Evolutionary conservation across 2,329 filamentous ascomycete species (phyloP).

Genomic region (Fusarium sublunatum): DNA sequence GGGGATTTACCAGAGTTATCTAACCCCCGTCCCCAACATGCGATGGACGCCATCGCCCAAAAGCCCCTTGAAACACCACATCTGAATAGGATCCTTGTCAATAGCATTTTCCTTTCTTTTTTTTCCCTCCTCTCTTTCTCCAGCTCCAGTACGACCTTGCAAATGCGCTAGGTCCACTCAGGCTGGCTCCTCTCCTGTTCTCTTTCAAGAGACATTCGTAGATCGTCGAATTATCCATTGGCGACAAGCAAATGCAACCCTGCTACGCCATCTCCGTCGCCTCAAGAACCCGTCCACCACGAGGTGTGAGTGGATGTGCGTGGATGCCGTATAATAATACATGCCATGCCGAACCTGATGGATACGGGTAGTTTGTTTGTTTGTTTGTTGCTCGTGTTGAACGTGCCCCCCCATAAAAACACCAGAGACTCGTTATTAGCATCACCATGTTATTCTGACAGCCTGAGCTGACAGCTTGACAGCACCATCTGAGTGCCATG

Average conservation of each 20-base stretch:
- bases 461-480: background rate
- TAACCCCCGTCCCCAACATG: slow-evolving; percentile 11
- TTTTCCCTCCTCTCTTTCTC: slow-evolving; percentile 1
- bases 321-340: background rate
- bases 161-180: slow-evolving; percentile 1
- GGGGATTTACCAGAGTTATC: slow-evolving; percentile 3
- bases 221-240: background rate
- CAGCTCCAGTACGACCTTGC: slow-evolving; percentile 25
- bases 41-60: slow-evolving; percentile 6
- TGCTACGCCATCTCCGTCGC: slow-evolving; percentile 4
- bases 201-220: background rate
- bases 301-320: slow-evolving; percentile 27
- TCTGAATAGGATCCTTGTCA: slow-evolving; percentile 2
- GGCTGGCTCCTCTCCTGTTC: slow-evolving; percentile 6
- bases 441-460: slow-evolving; percentile 4
- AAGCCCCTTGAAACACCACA: slow-evolving; percentile 37
- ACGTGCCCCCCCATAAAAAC: too few relatives aligned
- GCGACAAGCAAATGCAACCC: background rate
- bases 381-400: too few relatives aligned
- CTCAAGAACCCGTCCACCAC: slow-evolving; percentile 15
- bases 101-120: slow-evolving; percentile 5
- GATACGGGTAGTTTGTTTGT: too few relatives aligned
- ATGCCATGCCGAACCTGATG: background rate
- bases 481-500: slow-evolving; percentile 3
- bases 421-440: background rate